Percentiles rank a stretch among this genome's conserved stretches.
Evolutionary conservation across 345 rosid genomes (phyloP).

Genomic region (Eucalyptus viminalis): DNA sequence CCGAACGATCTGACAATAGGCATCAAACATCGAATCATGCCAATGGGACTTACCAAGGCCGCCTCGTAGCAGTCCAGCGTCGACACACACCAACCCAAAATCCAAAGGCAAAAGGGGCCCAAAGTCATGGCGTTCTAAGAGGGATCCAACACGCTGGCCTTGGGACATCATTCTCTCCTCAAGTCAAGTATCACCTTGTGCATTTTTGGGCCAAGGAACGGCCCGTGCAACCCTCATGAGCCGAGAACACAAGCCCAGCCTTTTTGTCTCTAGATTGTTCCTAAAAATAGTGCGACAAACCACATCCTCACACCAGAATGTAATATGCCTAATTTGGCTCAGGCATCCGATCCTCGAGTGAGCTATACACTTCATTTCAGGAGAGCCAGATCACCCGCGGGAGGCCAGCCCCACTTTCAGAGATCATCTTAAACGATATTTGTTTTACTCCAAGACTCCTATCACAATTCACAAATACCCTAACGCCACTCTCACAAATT

Average conservation of each 20-base stretch:
- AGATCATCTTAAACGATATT: background rate
- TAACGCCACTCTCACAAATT: accelerated
- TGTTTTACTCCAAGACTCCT: background rate
- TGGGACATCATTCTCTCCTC: background rate
- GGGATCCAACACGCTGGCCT: background rate
- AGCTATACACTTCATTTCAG: no score
- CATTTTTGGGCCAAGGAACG: background rate
- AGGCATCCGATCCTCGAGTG: background rate
- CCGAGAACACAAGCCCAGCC: background rate
- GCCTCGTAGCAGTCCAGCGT: background rate
- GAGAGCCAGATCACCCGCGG: accelerated
- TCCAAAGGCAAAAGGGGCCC: background rate
- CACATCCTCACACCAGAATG: background rate
- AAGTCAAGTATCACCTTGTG: background rate
- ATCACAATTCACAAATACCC: background rate
- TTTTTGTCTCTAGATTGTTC: background rate
- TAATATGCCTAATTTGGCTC: background rate
- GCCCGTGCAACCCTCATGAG: background rate
- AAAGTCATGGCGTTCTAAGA: background rate
- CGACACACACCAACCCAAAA: background rate
- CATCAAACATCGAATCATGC: background rate
- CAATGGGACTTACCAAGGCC: background rate
- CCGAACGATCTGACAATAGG: background rate
- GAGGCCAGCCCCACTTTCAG: background rate
- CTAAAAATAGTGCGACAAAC: background rate